Evolutionary conservation across 768 basidiomycete species (phyloP).

Genomic region (Lactarius tabidus): DNA sequence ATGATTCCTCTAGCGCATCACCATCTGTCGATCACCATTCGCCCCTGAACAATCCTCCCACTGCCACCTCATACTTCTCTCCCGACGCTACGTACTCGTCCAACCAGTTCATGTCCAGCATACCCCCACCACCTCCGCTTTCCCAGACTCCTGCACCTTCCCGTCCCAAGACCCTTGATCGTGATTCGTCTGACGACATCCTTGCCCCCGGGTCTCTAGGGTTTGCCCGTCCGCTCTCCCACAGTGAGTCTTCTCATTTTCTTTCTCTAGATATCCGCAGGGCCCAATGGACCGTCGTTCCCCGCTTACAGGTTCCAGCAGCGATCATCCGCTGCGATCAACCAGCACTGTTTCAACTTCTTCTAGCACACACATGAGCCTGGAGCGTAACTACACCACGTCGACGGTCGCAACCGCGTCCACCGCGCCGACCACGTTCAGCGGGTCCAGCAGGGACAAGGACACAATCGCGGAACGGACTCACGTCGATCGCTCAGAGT

Average conservation of each 20-base stretch:
- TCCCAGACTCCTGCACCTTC: neutral
- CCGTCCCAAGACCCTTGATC: constrained; percentile 2
- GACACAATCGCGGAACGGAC: constrained; percentile 9
- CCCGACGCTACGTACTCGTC: constrained; percentile 5
- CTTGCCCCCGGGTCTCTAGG: constrained; percentile 17
- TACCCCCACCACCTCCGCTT: constrained; percentile 16
- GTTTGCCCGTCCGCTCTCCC: constrained; percentile 22
- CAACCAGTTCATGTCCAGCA: neutral
- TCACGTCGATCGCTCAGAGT: constrained; percentile 2
- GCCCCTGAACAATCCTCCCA: neutral
- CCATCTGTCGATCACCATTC: constrained; percentile 12
- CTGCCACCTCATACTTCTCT: constrained; percentile 11
- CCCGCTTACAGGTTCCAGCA: constrained; percentile 15
- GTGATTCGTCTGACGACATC: constrained; percentile 24
- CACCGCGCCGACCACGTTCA: constrained; percentile 13
- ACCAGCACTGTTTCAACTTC: constrained; percentile 20
- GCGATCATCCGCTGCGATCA: constrained; percentile 18
- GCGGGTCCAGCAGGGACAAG: constrained; percentile 7
- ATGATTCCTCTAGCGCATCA: constrained; percentile 10
- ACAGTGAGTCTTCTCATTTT: constrained; percentile 19
- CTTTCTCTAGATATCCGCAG: constrained; percentile 3
- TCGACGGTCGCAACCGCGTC: constrained; percentile 22
- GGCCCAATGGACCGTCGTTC: neutral
- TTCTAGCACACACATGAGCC: constrained; percentile 14
- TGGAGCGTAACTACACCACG: constrained; percentile 23